Evolutionary conservation across 2,329 filamentous ascomycete species (phyloP), one percentile per base, ranked within the genome.

Genomic region (Clonostachys solani): DNA sequence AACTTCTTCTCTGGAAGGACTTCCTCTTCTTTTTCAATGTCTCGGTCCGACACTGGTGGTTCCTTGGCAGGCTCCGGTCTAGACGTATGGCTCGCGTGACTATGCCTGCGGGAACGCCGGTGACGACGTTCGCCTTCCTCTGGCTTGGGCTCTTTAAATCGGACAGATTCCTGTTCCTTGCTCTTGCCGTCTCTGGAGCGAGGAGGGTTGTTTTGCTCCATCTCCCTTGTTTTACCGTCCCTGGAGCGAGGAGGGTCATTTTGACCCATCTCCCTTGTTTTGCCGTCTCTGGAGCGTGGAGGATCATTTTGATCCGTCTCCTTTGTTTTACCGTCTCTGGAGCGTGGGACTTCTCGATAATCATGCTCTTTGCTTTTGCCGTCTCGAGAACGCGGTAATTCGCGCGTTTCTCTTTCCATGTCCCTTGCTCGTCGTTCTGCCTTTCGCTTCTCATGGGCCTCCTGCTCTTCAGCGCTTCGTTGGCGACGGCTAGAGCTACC

Each of bases 401-500:
- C 3, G 67, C 72, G n/a, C 67, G 71, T 49, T 75, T 73, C 53
- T 78, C 74, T 50, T 77, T 73, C 3, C 67, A 61, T 4, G 71
- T 75, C 48, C 73, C 69, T 40, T 66, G 50, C 53, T 40, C 64
- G 70, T 29, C 72, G 70, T 53, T 78, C 74, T 45, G 68, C 70
- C 58, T 72, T 78, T 49, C 71, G 69, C 51, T 58, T 71, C 2
- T 80, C 76, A 46, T 77, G 72, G 3, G 68, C 72, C 15, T 67
- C 72, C 49, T 76, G 74, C 53, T 79, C 74, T 51, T 78, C 74
- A 3, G 67, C 61, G 4, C 71, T 75, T 48, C 73, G 69, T 40
- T 67, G 65, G 45, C 54, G 60, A 47, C 58, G 57, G 23, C 58
- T 54, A 35, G 64, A 61, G 42, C 60, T 59, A 41, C 61, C 63